Evolutionary conservation across 345 rosid genomes (phyloP), one percentile per base, ranked within the genome.

Genomic region (Euphorbia pulcherrima): DNA sequence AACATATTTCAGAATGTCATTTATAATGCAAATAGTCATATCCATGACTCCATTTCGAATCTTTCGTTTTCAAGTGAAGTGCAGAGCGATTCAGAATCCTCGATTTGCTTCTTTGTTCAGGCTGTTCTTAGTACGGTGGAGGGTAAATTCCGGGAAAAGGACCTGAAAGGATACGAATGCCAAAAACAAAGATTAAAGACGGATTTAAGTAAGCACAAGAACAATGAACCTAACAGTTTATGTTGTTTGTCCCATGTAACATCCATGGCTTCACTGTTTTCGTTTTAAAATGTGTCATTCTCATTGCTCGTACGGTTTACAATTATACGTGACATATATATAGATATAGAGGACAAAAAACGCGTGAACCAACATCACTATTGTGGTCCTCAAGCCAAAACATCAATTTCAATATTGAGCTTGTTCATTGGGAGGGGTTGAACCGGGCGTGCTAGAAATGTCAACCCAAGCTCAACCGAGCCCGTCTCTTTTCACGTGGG

Each of bases 131-230:
- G 80, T 90, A 84, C 0, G 85, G 88, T 52, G 79, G 87, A 20
- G 91, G 86, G 77, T 82, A 83, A 23, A 48, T 62, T 58, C 96
- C 90, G 16, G 81, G 83, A 59, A 70, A 85, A 63, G 86, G 86
- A 77, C 84, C 93, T 85, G 80, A 56, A 65, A 40, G 48, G 13
- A 68, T 33, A 13, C 26, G 53, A 61, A 21, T 62, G 33, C 63
- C 21, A 60, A 21, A 11, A 44, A 44, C 37, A 33, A 10, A 1
- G 18, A n/a, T n/a, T n/a, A 44, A 44, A 44, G 50, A 7, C 17
- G 16, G 16, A 44, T 44, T 18, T 44, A 44, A 44, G 17, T 9
- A 9, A 12, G 0, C 12, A 33, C 16, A 44, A 44, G 50, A 44
- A 44, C 50, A 44, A 44, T 11, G 16, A 6, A 39, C 10, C 7